Base-by-base conservation (phyloP, 116 monocot genomes). In the Zostera marina region DNA sequence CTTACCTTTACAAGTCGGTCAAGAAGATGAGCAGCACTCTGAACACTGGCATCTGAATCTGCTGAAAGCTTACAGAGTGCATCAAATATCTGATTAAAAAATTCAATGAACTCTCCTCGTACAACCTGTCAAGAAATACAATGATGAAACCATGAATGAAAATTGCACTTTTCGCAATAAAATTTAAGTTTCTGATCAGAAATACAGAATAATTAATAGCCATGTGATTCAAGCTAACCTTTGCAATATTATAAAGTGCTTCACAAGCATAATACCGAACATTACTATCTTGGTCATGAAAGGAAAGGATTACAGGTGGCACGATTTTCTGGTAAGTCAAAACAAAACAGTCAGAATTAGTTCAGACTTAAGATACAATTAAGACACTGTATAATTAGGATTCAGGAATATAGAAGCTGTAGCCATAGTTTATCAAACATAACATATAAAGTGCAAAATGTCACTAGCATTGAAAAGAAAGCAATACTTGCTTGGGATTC, bases 191-290 rank as follows among this genome's bases (percentile, higher is more conserved):
- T 32, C 32, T 32, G 5, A 32, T 32, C 39, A n/a, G 11, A 40
- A 56, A 16, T 39, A 9, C 39, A n/a, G 11, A 40, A 56, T 40
- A 56, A 9, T 56, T 15, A 39, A 25, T 15, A 11, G 40, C 25
- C 39, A 56, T 56, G 32, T 17, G 19, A 59, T 48, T 21, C n/a
- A 21, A 12, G 16, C 77, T 73, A 46, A 81, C 96, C 83, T 98
- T 98, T 66, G 96, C 96, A 70, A 98, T 98, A 72, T 98, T 98
- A 69, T 98, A 98, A 15, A 98, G 73, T 67, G 96, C 96, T 78
- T 98, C 96, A 78, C 96, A 98, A 69, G 96, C 96, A 79, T 98
- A 98, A 58, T 83, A 98, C 11, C 96, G 82, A 60, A 98, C 96
- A 70, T 90, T 98, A 57, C 86, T 74, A 54, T 98, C 96, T 77